Evolutionary conservation across 768 basidiomycete species (phyloP).

Genomic region (Podaxis carcinomalis): DNA sequence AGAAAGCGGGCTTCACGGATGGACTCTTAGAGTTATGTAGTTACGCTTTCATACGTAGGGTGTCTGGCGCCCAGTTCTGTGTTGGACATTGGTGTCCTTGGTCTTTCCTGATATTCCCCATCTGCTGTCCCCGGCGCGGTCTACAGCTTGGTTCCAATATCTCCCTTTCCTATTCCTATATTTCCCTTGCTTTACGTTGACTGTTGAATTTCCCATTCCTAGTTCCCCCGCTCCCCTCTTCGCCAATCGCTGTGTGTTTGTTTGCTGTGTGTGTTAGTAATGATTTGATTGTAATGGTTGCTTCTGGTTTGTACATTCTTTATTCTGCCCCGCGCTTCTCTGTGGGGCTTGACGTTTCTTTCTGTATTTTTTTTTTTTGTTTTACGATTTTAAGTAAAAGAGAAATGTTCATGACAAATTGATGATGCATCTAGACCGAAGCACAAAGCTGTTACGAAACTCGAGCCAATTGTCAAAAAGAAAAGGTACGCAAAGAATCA

Average conservation of each 20-base stretch:
- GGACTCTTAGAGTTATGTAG: conserved; percentile 80
- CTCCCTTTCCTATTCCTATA: conserved; percentile 13
- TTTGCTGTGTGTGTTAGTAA: conserved; percentile 14
- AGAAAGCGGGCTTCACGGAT: conserved; percentile 67
- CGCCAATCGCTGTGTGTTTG: conserved; percentile 7
- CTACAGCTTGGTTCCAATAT: conserved; percentile 6
- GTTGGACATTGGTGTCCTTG: not conserved
- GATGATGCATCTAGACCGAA: not conserved
- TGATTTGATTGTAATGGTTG: conserved; percentile 17
- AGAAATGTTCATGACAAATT: conserved; percentile 9
- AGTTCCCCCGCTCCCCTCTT: not conserved
- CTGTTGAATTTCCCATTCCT: not conserved
- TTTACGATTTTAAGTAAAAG: conserved; percentile 16
- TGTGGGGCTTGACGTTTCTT: conserved; percentile 23
- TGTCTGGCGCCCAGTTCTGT: not conserved
- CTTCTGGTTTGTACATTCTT: conserved; percentile 19
- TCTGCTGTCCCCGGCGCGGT: not conserved
- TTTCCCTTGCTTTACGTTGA: not conserved
- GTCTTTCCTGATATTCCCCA: not conserved
- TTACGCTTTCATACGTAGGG: not conserved
- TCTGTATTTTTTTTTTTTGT: conserved; percentile 20
- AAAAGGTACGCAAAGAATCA: conserved; percentile 8
- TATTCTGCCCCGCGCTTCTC: conserved; percentile 13
- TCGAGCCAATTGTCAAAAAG: not conserved
- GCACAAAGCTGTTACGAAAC: not conserved